Evolutionary conservation across 2,329 filamentous ascomycete species (phyloP), one percentile per base, ranked within the genome.

Genomic region (Aspergillus carbonarius): DNA sequence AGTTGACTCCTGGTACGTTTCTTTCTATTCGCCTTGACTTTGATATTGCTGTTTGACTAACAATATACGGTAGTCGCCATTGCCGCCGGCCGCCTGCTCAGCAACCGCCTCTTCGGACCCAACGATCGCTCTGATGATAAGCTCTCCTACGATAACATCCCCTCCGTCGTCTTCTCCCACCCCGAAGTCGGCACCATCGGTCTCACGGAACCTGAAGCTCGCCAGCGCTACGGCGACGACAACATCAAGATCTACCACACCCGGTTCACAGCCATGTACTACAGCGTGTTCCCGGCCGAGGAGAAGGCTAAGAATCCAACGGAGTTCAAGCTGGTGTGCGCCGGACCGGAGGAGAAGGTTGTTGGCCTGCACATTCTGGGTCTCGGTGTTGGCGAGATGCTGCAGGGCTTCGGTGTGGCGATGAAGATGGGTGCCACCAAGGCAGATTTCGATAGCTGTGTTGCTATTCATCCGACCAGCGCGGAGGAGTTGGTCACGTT

Each of bases 351-450:
- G 44, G 80, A 82, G 71, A 81, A 79, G 68, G 72, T 83, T 39
- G 79, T 82, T 20, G 81, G 80, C 13, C 57, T 83, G 60, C 81
- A 82, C 65, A 79, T 82, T 55, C 64, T 83, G 63, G 70, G 82
- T 63, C 68, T 79, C 35, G 72, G 74, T 12, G 73, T 79, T 58
- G 71, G 79, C 65, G 84, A 92, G 82, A 88, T 92, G 85, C 79
- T 91, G 68, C 85, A 92, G 76, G 85, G 89, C 63, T 90, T 92
- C 72, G 89, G 87, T 51, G 88, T 92, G 20, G 89, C 88, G 15
- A 76, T 92, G 66, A 91, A 90, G 83, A 91, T 92, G 89, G 89
- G 89, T 46, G 89, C 89, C 34, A 91, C 86, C 55, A 92, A 92
- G 84, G 83, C 83, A 65, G 87, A 91, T 73, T 89, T 92, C 74